Evolutionary conservation across 495 filamentous ascomycete species (phyloP).

Genomic region (Thozetella sp.): DNA sequence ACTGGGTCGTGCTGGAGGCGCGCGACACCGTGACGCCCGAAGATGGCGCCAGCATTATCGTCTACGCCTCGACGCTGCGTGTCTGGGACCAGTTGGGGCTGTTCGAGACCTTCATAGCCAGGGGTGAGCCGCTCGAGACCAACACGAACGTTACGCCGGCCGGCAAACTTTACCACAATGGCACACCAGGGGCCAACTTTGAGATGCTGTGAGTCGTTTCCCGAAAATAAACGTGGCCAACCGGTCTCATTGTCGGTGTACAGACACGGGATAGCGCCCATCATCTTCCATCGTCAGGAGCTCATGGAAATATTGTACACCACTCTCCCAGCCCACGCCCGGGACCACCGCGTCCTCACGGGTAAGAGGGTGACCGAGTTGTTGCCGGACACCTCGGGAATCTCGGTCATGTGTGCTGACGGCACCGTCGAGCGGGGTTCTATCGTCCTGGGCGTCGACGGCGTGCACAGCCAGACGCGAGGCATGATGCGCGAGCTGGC

Average conservation of each 20-base stretch:
- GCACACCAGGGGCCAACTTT: not conserved
- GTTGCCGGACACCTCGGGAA: slow-evolving; percentile 10
- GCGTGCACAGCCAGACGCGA: slow-evolving; percentile 32
- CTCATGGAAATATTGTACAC: not conserved
- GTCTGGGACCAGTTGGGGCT: slow-evolving; percentile 47
- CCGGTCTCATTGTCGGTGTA: not conserved
- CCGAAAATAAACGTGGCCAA: not conserved
- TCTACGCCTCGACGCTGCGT: slow-evolving; percentile 26
- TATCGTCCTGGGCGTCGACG: slow-evolving; percentile 53
- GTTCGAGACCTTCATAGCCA: slow-evolving; percentile 17
- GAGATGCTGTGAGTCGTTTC: not conserved
- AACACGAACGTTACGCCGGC: not conserved
- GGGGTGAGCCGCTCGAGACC: slow-evolving; percentile 1
- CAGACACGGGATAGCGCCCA: not conserved
- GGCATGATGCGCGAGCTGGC: not conserved
- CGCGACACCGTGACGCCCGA: slow-evolving; percentile 29
- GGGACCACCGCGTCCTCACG: slow-evolving; percentile 18
- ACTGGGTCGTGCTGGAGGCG: slow-evolving; percentile 46
- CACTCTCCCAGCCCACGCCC: not conserved
- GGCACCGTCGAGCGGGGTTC: slow-evolving; percentile 36
- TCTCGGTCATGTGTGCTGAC: slow-evolving; percentile 29
- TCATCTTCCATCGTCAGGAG: not conserved
- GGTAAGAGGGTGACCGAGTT: slow-evolving; percentile 31
- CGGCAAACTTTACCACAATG: not conserved
- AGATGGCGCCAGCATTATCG: slow-evolving; percentile 27